Conservation (phyloP, 2,329 filamentous ascomycete species). For the Ceratocystis colombiana region DNA sequence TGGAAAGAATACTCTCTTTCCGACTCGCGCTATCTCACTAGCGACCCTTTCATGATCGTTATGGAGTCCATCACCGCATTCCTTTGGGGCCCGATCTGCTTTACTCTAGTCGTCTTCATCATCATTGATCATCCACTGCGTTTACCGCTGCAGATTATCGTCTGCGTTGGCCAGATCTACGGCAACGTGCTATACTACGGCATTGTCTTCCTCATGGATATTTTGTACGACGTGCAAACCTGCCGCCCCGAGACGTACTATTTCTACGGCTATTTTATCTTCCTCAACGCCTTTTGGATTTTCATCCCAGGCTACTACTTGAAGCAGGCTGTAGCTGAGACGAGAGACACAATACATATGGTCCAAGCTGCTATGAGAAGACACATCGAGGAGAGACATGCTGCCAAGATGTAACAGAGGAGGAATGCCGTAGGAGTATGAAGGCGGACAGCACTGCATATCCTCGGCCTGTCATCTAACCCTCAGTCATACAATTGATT, state of each 20-base stretch:
- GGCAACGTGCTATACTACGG: slow-evolving; percentile 45
- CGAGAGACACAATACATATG: slow-evolving; percentile 21
- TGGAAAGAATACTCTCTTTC: slow-evolving; percentile 51
- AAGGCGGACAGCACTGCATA: no score
- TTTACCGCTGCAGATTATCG: slow-evolving; percentile 40
- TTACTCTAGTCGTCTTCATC: slow-evolving; percentile 39
- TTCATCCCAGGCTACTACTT: slow-evolving; percentile 37
- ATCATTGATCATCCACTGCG: slow-evolving; percentile 38
- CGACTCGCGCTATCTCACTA: slow-evolving; percentile 46
- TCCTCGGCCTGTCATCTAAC: no score
- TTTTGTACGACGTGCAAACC: slow-evolving; percentile 35
- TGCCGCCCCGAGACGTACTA: slow-evolving; percentile 44
- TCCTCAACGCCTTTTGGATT: slow-evolving; percentile 46
- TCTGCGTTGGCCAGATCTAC: slow-evolving; percentile 43
- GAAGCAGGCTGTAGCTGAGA: slow-evolving; percentile 29
- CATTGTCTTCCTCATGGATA: slow-evolving; percentile 38
- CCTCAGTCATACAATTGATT: no score
- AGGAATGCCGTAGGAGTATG: no score
- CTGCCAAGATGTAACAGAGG: slow-evolving; percentile 4
- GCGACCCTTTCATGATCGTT: slow-evolving; percentile 44
- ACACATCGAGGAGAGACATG: slow-evolving; percentile 1
- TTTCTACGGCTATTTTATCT: slow-evolving; percentile 45
- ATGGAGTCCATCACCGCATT: slow-evolving; percentile 47
- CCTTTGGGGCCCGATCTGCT: slow-evolving; percentile 45
- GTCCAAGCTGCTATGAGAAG: slow-evolving; percentile 17